Evolutionary conservation across 1,284 basidiomycete genomes (phyloP).

Genomic region (Termitomyces sp.): DNA sequence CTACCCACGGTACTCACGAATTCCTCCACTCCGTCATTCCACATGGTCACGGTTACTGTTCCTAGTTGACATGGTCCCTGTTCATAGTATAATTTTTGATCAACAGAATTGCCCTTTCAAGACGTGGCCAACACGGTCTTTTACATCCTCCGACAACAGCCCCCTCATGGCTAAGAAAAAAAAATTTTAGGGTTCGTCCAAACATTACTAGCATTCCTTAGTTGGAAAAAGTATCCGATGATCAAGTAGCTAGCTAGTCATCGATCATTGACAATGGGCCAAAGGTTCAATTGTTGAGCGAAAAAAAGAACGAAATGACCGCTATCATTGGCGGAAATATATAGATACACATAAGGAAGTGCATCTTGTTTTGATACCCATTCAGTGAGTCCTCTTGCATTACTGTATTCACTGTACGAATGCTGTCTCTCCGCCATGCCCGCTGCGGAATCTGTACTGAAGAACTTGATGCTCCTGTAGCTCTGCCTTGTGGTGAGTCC

Average conservation of each 20-base stretch:
- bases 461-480: conserved; percentile 43
- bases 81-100: no score
- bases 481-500: conserved; percentile 53
- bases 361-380: neutral
- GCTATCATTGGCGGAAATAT: neutral
- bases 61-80: no score
- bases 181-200: neutral
- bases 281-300: neutral
- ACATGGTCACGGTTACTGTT: no score
- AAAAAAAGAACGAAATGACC: neutral
- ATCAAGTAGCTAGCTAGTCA: neutral
- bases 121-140: conserved; percentile 20
- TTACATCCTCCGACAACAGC: conserved; percentile 21
- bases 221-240: neutral
- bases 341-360: conserved; percentile 10
- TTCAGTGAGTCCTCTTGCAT: neutral
- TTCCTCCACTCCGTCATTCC: neutral
- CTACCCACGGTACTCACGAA: conserved; percentile 12
- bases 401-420: conserved; percentile 1
- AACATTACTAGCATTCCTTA: neutral
- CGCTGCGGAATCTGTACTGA: conserved; percentile 52
- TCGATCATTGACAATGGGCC: neutral
- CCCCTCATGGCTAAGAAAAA: neutral
- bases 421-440: conserved; percentile 24
- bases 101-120: conserved; percentile 12